These are phyloP conservation scores for Aulographum hederae DNA, from an alignment of 2,329 filamentous ascomycete species.

Conservation along the genomic window DNA sequence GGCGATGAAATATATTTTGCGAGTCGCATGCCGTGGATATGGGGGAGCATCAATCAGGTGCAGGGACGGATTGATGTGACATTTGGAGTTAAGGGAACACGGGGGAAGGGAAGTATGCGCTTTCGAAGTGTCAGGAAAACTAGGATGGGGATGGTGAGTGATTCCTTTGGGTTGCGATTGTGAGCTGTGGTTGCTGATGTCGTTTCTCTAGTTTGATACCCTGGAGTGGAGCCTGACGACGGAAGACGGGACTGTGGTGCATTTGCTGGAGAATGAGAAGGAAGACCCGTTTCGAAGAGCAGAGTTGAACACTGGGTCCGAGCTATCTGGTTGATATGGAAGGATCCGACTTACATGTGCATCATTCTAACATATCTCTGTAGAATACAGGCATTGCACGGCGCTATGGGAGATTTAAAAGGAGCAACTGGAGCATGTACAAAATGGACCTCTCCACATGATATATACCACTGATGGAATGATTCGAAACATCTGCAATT, in stretches of 20 bases:
- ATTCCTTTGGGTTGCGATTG: not conserved
- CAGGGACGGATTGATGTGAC: conserved; percentile 76
- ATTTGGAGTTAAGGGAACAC: conserved; percentile 73
- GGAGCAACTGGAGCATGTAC: no score
- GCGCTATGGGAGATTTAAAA: no score
- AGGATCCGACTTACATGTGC: no score
- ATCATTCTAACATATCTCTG: no score
- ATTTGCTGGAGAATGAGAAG: conserved; percentile 16
- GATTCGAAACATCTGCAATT: no score
- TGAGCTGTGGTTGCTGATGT: conserved; percentile 5
- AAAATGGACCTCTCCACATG: no score
- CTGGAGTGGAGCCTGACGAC: conserved; percentile 74
- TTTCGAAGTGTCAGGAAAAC: conserved; percentile 60
- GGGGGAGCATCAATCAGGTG: conserved; percentile 67
- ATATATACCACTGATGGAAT: no score
- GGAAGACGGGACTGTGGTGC: conserved; percentile 46
- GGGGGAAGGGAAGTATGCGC: conserved; percentile 51
- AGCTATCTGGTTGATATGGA: not conserved
- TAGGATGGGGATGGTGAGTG: conserved; percentile 38
- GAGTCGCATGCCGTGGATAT: conserved; percentile 28
- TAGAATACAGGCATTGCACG: no score
- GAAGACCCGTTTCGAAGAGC: not conserved
- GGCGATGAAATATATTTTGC: conserved; percentile 49
- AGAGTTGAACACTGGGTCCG: not conserved
- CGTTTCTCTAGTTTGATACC: conserved; percentile 51